Percentiles rank a stretch among this genome's conserved stretches.
phyloP scores from a whole-genome alignment of 2,329 filamentous ascomycete species.

The Raffaelea albimanens region DNA sequence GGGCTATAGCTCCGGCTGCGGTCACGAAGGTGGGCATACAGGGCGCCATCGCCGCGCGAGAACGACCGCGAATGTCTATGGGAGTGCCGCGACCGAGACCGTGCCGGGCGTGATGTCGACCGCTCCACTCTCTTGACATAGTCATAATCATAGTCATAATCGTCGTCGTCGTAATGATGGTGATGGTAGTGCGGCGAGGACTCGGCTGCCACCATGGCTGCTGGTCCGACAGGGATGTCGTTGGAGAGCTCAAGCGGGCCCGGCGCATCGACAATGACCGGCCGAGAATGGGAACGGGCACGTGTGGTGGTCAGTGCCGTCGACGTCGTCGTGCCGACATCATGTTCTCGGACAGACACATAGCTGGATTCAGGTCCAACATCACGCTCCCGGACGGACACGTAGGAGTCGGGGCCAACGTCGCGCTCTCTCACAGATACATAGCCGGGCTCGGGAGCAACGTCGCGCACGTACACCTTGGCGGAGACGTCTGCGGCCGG shows the following conservation, averaged over 20 bases:
- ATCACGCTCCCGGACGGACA: conserved; percentile 25
- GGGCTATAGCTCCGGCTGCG: conserved; percentile 53
- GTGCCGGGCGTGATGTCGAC: conserved; percentile 12
- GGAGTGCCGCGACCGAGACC: neutral
- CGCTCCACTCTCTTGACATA: conserved; percentile 22
- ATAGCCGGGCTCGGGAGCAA: conserved; percentile 29
- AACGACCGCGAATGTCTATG: conserved; percentile 15
- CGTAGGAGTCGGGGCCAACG: too few relatives aligned
- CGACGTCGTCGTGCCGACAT: conserved; percentile 4
- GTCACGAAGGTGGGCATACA: conserved; percentile 57
- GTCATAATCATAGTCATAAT: neutral
- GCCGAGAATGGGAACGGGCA: conserved; percentile 20
- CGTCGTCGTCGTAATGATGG: neutral
- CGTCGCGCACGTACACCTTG: conserved; percentile 34
- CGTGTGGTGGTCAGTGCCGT: conserved; percentile 13
- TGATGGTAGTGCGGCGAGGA: neutral
- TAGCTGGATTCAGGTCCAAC: too few relatives aligned
- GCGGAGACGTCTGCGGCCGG: conserved; percentile 24
- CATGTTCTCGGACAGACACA: too few relatives aligned
- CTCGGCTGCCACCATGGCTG: neutral
- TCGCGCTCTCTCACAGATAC: too few relatives aligned
- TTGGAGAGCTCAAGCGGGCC: conserved; percentile 24
- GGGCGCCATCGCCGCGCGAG: conserved; percentile 47
- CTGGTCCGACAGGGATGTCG: conserved; percentile 22
- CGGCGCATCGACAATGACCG: conserved; percentile 31